Conservation (phyloP, 2,329 filamentous ascomycete genomes). For the Cordyceps javanica region DNA sequence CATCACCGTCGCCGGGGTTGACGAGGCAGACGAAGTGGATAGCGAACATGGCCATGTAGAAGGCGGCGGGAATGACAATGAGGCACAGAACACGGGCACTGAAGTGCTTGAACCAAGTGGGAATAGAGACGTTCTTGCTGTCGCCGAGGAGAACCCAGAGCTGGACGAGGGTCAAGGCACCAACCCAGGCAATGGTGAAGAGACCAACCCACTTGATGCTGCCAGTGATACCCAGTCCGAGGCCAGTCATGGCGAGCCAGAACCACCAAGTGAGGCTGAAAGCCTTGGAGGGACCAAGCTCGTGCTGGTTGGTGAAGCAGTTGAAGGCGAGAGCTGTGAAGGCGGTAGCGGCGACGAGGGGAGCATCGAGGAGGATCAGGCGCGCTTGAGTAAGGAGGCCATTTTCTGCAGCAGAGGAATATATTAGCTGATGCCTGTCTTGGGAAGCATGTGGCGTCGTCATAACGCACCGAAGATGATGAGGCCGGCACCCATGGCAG, state of each 20-base stretch:
- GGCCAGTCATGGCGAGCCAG: slow-evolving; percentile 81
- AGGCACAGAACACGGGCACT: slow-evolving; percentile 86
- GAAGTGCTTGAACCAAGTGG: slow-evolving; percentile 89
- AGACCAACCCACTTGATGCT: slow-evolving; percentile 99
- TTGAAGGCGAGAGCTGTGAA: slow-evolving; percentile 85
- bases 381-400: slow-evolving; percentile 92
- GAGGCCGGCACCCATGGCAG: slow-evolving; percentile 73
- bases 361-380: slow-evolving; percentile 91
- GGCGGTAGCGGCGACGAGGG: slow-evolving; percentile 86
- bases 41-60: slow-evolving; percentile 96
- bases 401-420: slow-evolving; percentile 62
- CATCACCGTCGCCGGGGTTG: slow-evolving; percentile 95
- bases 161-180: slow-evolving; percentile 81
- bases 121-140: slow-evolving; percentile 74
- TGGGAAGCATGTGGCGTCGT: background rate
- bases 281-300: slow-evolving; percentile 80
- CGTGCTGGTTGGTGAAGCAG: slow-evolving; percentile 94
- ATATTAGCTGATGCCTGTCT: slow-evolving; percentile 21
- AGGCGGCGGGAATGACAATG: slow-evolving; percentile 78
- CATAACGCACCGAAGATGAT: slow-evolving; percentile 79
- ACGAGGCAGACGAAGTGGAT: slow-evolving; percentile 91
- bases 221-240: slow-evolving; percentile 81
- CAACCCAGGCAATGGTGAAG: slow-evolving; percentile 98
- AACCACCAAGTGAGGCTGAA: slow-evolving; percentile 96
- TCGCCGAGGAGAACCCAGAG: slow-evolving; percentile 94